A percentile compares a stretch with the other conserved stretches of the same genome.
Evolutionary conservation across 2,329 filamentous ascomycete genomes (phyloP).

Genomic region (Fusarium pininemorale): DNA sequence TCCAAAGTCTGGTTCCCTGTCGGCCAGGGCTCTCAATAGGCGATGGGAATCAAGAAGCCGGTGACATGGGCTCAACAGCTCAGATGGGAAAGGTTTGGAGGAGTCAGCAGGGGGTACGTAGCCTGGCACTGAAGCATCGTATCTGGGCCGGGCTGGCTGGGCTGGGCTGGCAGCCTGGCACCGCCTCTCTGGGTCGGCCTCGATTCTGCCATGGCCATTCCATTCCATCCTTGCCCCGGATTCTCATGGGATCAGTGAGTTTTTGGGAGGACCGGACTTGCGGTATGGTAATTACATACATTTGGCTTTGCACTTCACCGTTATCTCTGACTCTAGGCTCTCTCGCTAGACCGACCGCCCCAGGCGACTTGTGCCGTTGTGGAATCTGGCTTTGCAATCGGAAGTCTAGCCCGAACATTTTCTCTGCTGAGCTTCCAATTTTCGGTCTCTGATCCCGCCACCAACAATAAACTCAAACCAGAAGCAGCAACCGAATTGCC

Average conservation of each 20-base stretch:
- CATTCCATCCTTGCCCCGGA: slow-evolving; percentile 17
- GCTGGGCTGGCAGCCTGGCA: slow-evolving; percentile 30
- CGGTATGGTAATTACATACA: neutral
- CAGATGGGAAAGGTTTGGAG: slow-evolving; percentile 11
- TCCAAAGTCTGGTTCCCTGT: slow-evolving; percentile 11
- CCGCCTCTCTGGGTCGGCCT: slow-evolving; percentile 35
- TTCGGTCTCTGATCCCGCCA: slow-evolving; percentile 3
- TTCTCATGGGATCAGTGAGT: slow-evolving; percentile 23
- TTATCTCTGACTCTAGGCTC: slow-evolving; percentile 5
- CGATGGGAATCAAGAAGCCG: slow-evolving; percentile 17
- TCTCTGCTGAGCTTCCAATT: slow-evolving; percentile 6
- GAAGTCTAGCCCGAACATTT: neutral
- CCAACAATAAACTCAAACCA: slow-evolving; percentile 28
- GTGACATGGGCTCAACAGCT: slow-evolving; percentile 10
- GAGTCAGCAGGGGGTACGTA: slow-evolving; percentile 34
- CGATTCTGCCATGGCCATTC: slow-evolving; percentile 9
- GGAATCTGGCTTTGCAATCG: slow-evolving; percentile 12
- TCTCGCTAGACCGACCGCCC: neutral
- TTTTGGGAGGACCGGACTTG: neutral
- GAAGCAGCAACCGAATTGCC: neutral
- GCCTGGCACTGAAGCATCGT: slow-evolving; percentile 25
- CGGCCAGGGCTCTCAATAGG: slow-evolving; percentile 18
- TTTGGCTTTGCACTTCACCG: neutral
- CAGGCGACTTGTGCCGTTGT: neutral
- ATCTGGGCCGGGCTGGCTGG: neutral